Conservation (phyloP, 768 basidiomycete species). For the Pulveroboletus sp. region DNA sequence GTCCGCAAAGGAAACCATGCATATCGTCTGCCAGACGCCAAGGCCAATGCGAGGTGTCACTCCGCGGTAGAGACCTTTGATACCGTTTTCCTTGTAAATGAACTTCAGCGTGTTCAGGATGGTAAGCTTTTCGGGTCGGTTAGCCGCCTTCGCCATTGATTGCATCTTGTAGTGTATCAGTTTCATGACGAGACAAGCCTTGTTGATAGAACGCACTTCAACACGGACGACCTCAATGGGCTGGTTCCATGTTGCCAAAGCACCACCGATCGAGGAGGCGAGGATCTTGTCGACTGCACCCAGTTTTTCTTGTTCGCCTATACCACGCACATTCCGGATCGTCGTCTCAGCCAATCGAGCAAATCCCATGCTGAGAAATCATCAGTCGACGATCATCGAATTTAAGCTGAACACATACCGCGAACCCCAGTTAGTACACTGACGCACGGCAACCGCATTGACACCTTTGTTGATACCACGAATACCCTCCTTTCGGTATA, state of each 20-base stretch:
- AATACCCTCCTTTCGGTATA: slow-evolving; percentile 90
- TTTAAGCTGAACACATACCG: slow-evolving; percentile 46
- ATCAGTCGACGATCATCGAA: slow-evolving; percentile 2
- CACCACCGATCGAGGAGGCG: slow-evolving; percentile 87
- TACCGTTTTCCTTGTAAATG: slow-evolving; percentile 94
- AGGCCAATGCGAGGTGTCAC: slow-evolving; percentile 96
- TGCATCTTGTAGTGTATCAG: slow-evolving; percentile 71
- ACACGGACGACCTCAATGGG: slow-evolving; percentile 97
- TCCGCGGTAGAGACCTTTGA: slow-evolving; percentile 95
- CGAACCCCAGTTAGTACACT: slow-evolving; percentile 92
- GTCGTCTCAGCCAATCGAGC: slow-evolving; percentile 83
- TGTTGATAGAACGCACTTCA: slow-evolving; percentile 51
- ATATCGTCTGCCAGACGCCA: slow-evolving; percentile 95
- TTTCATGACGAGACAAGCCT: neutral
- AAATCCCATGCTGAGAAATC: slow-evolving; percentile 78
- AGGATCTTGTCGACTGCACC: slow-evolving; percentile 82
- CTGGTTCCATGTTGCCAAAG: slow-evolving; percentile 98
- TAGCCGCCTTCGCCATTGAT: slow-evolving; percentile 87
- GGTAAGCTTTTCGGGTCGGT: slow-evolving; percentile 88
- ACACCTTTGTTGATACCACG: slow-evolving; percentile 99
- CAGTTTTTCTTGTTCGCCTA: slow-evolving; percentile 69
- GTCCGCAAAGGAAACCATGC: slow-evolving; percentile 98
- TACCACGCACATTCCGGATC: slow-evolving; percentile 77
- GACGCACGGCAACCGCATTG: slow-evolving; percentile 88
- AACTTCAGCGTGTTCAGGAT: slow-evolving; percentile 89